Percentiles rank a stretch among this genome's conserved stretches.
These are phyloP conservation scores for Boletus edulis DNA, from an alignment of 768 basidiomycete species.

Conservation along the genomic window DNA sequence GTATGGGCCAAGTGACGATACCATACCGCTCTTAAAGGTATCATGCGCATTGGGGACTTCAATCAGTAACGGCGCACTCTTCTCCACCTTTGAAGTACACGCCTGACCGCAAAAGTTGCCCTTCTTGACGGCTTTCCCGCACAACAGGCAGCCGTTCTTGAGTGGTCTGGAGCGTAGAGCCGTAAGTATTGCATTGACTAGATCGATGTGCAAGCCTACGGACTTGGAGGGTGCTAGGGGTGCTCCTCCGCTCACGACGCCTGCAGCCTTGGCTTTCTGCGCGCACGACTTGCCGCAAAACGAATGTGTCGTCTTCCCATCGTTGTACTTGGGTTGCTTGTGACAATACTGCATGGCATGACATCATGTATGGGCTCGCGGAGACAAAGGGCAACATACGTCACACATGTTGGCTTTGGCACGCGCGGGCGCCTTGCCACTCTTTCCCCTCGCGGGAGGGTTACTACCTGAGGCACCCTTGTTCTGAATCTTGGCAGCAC, in stretches of 20 bases:
- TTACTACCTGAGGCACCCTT: slow-evolving; percentile 23
- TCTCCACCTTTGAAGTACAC: slow-evolving; percentile 54
- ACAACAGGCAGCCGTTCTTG: slow-evolving; percentile 56
- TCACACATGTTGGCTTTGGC: slow-evolving; percentile 44
- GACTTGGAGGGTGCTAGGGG: slow-evolving; percentile 29
- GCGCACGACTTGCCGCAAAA: slow-evolving; percentile 67
- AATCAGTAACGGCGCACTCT: slow-evolving; percentile 52
- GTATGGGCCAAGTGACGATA: background rate
- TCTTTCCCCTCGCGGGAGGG: slow-evolving; percentile 28
- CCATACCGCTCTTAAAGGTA: slow-evolving; percentile 64
- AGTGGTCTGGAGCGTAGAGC: slow-evolving; percentile 30
- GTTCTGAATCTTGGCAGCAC: slow-evolving; percentile 46
- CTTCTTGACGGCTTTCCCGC: slow-evolving; percentile 55
- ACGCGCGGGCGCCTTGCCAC: slow-evolving; percentile 23
- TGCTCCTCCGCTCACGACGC: slow-evolving; percentile 25
- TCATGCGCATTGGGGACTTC: slow-evolving; percentile 59
- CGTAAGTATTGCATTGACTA: slow-evolving; percentile 31
- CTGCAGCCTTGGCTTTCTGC: slow-evolving; percentile 38
- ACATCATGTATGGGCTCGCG: background rate
- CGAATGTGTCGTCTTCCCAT: slow-evolving; percentile 56
- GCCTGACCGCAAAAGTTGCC: slow-evolving; percentile 61
- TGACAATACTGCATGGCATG: slow-evolving; percentile 48
- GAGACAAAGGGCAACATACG: slow-evolving; percentile 34
- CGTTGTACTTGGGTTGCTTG: slow-evolving; percentile 56
- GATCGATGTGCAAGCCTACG: slow-evolving; percentile 20